Evolutionary conservation across 805 yeast genomes (phyloP), one percentile per base, ranked within the genome.

Genomic region (Aciculoconidium aculeatum): DNA sequence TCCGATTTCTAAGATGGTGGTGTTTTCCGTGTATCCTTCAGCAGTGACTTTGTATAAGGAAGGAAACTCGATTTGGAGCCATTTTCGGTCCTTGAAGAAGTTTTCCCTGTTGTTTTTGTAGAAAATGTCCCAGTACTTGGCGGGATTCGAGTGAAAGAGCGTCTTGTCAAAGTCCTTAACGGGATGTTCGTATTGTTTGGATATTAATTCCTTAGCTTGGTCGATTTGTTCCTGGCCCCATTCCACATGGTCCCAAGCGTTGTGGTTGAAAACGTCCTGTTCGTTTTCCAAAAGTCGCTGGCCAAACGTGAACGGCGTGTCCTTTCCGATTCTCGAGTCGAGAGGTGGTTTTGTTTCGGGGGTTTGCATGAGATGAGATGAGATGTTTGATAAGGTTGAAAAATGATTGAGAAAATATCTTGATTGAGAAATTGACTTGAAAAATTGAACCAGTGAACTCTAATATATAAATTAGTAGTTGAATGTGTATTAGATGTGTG

Each of bases 161-260:
- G 70, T 65, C 54, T 83, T 86, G 51, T 90, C 95, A 49, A 81
- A 83, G 2, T 85, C 95, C 19, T 73, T 64, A n/a, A 92, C 98
- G 1, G 96, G 97, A 31, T 65, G 62, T 24, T 80, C 83, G 34
- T 74, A 71, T 52, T 92, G 98, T 40, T 75, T 72, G 13, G 72
- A 56, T 19, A 90, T 80, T 51, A 80, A 76, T 43, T 70, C 77
- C 47, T 80, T 70, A 3, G 96, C 96, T 39, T 80, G 77, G 12
- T 62, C 49, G 9, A 78, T 54, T 52, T 92, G 96, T 44, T 86
- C 95, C 30, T 82, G 87, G 28, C 94, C 96, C 95, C 96, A 88
- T 49, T 86, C 95, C 18, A 87, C 96, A 52, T 92, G 95, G 53
- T 92, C 98, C 85, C 92, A 81, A 0, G 98, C 98, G 52, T 92